Evolutionary conservation across 2,329 filamentous ascomycete species (phyloP), one percentile per base, ranked within the genome.

Genomic region (Fulvia fulva): DNA sequence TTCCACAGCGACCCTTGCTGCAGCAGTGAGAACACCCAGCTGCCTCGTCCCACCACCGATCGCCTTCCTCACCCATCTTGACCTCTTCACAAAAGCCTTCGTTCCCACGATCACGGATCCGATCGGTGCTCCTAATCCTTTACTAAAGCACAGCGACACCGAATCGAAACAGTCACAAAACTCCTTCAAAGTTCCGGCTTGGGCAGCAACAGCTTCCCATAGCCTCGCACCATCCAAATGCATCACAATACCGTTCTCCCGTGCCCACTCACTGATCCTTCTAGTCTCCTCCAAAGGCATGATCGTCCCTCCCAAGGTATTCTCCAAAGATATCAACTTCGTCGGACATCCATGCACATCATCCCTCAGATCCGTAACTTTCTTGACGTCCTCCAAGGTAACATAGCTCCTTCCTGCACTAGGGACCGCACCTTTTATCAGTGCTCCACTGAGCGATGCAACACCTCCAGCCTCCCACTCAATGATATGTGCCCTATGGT

Each of bases 271-370:
- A 0, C 84, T 80, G 67, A 96, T 96, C 45, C 82, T 80, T 58
- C 78, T 80, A 9, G 86, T 81, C 72, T 96, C 91, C 1, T 76
- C 74, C 0, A 96, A 79, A 0, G 91, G 92, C 80, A 90, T 87
- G 46, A 96, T 80, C 67, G 86, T 85, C 23, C 91, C 91, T 56
- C 85, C 84, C 51, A 96, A 81, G 1, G 92, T 96, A 71, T 96
- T 96, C 71, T 97, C 91, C 50, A 96, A 78, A 61, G 84, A 87
- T 65, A 97, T 90, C 52, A 96, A 83, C 46, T 84, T 84, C 0
- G 91, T 96, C 0, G 91, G 91, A 68, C 88, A 91, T 30, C 81
- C 79, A 71, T 96, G 90, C 21, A 94, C 82, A 66, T 95, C 84
- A 55, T 89, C 82, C 63, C 81, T 78, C 23, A 91, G 71, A 21